Percentiles rank a stretch among this genome's conserved stretches.
These are phyloP conservation scores for Euclidium syriacum DNA, from an alignment of 345 rosid species.

Conservation along the genomic window DNA sequence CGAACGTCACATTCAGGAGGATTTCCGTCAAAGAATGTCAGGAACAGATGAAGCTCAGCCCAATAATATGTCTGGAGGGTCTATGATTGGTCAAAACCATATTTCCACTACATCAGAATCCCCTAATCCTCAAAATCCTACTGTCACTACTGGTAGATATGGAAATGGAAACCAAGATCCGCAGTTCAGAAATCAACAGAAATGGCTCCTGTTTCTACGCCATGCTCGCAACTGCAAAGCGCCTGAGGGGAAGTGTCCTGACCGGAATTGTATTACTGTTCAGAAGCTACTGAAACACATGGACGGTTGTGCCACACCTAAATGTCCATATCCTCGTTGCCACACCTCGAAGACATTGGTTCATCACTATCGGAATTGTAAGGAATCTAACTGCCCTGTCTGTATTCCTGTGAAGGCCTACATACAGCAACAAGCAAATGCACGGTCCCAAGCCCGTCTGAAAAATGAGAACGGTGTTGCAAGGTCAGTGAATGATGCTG, in stretches of 20 bases:
- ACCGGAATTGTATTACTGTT: slow-evolving; percentile 51
- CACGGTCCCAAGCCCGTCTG: slow-evolving; percentile 38
- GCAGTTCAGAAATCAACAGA: slow-evolving; percentile 71
- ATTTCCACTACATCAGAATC: slow-evolving; percentile 45
- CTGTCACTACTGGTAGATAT: slow-evolving; percentile 40
- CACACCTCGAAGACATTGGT: slow-evolving; percentile 64
- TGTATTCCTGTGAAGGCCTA: slow-evolving; percentile 80
- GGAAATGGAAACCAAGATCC: slow-evolving; percentile 60
- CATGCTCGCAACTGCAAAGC: slow-evolving; percentile 88
- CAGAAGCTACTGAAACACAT: slow-evolving; percentile 77
- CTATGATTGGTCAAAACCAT: slow-evolving; percentile 40
- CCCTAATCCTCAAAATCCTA: slow-evolving; percentile 33
- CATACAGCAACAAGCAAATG: slow-evolving; percentile 51
- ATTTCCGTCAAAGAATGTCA: slow-evolving; percentile 69
- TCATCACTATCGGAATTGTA: slow-evolving; percentile 65
- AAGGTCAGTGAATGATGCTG: slow-evolving; percentile 34
- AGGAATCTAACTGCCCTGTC: slow-evolving; percentile 77
- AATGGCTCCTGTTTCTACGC: slow-evolving; percentile 83
- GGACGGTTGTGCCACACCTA: slow-evolving; percentile 56
- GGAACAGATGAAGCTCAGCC: slow-evolving; percentile 75
- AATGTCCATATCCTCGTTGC: slow-evolving; percentile 79
- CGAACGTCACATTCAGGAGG: slow-evolving; percentile 74
- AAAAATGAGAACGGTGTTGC: slow-evolving; percentile 37
- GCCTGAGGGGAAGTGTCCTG: slow-evolving; percentile 86
- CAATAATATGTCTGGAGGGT: slow-evolving; percentile 65